Base-by-base conservation (phyloP, 306 rosid species). In the Rosa lucieae region DNA sequence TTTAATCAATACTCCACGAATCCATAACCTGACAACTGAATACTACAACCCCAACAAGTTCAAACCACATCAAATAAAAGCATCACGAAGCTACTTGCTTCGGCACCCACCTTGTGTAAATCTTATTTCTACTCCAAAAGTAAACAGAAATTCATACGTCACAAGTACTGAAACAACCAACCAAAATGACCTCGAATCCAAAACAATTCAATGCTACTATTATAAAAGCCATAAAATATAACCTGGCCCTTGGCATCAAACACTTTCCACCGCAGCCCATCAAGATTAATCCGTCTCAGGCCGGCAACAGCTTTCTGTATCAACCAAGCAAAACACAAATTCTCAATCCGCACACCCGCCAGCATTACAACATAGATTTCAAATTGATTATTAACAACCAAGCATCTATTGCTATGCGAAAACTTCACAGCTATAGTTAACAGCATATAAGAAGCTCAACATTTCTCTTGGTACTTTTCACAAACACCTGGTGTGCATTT, bases 191-290 rank as follows among this genome's bases (percentile, higher is more conserved):
- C 4, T 26, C 2, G 7, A 1, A 46, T 2, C 4, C 39, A 18
- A 2, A 70, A 17, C 37, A 46, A 26, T 3, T 21, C 0, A 0
- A 32, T 72, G 44, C 62, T 49, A 72, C 23, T 47, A 1, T 21
- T 11, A 9, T 35, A 40, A 55, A 14, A 74, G 62, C 23, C 4
- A 8, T 8, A 13, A 58, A 74, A 49, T 21, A 42, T 85, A 65
- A 94, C 98, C 95, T 91, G 98, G 81, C 89, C 98, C 82, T 92
- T 91, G 55, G 98, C 99, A 78, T 92, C 98, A 26, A 95, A 94
- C 66, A 95, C 97, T 80, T 90, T 89, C 99, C 97, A 95, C 21
- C 97, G 82, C 73, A 95, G 87, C 69, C 98, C 99, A 0, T 92
- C 99, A 10, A 95, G 93, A 82, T 90, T 85, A 72, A 95, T 95